Base-by-base conservation (phyloP, 306 rosid species). In the Vicia sativa region DNA sequence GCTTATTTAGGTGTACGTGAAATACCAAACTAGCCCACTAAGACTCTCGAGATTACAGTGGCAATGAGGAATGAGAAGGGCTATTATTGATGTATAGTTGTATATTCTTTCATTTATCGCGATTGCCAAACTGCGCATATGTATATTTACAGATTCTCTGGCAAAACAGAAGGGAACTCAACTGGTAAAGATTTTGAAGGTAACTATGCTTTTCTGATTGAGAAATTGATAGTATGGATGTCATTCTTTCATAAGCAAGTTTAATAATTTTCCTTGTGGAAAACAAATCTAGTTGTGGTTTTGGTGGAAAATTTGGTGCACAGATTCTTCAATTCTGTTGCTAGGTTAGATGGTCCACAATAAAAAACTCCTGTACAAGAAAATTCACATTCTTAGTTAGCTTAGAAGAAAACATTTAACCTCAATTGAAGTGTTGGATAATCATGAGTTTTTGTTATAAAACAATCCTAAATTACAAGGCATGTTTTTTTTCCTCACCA, bases 241-340 rank as follows among this genome's bases (percentile, higher is more conserved):
- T 34, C 15, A 25, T 45, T 41, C 62, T 62, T 39, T 60, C 68
- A 16, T 39, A 46, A 25, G 64, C 11, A 39, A 6, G 44, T 60
- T 60, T 79, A 91, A 53, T 83, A 87, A 70, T 80, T 82, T 65
- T 91, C 97, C 81, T 85, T 86, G 76, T 89, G 91, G 77, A 84
- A 86, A 74, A 84, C 91, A 80, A 92, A 92, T 86, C 92, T 84
- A 11, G 89, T 84, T 16, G 91, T 78, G 74, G 91, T 87, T 81
- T 84, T 86, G 84, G 85, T 80, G 71, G 97, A 91, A 82, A 85
- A 80, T 69, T 83, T 82, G 90, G 88, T 92, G 80, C 95, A 89
- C 26, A 84, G 54, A 23, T 60, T 65, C 85, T 84, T 79, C 78
- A 87, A 67, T 34, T 87, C 92, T 70, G 77, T 72, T 68, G 89